Base-by-base conservation (phyloP, 495 filamentous ascomycete genomes). In the Tuber brumale region DNA sequence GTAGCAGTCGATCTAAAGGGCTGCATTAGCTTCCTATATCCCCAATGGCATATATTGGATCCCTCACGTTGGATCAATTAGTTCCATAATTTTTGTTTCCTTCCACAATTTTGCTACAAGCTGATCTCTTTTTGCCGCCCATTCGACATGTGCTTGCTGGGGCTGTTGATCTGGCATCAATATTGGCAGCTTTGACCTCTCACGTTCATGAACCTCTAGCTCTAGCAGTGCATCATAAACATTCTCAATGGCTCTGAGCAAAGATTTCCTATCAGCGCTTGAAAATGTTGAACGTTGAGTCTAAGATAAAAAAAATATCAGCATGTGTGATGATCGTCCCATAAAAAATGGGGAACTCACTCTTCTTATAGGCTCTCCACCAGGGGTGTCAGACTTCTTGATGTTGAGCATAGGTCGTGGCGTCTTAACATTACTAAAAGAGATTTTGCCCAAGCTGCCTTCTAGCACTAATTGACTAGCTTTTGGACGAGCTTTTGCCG, bases 381-480 rank as follows among this genome's bases (percentile, higher is more conserved):
- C 86, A n/a, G 85, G 86, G 77, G 87, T 91, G 44, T 97, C 95
- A n/a, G 88, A 85, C 27, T 94, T 92, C 86, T 97, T 97, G 84
- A 99, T 92, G 81, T 97, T 98, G 45, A 99, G 88, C 78, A 97
- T 88, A 43, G 94, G 94, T 83, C 95, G 93, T 0, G 95, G 95
- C 0, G 95, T 96, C 85, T 97, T 98, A 45, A 94, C 93, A 82
- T 99, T 99, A 86, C 95, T 97, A 86, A 98, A 99, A 0, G 94
- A 94, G 46, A 99, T 99, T 85, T 99, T 99, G 74, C 95, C 95
- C 76, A 99, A 84, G 80, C 94, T 97, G n/a, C 95, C 95, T 83
- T 98, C 95, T 70, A 99, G 94, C 31, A 97, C 93, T n/a, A 99
- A 87, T 82, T 97, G 94, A 84, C 97, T 97, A 82, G 94, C 97